Evolutionary conservation across 768 basidiomycete species (phyloP), one percentile per base, ranked within the genome.

Genomic region (Kwoniella sp.): DNA sequence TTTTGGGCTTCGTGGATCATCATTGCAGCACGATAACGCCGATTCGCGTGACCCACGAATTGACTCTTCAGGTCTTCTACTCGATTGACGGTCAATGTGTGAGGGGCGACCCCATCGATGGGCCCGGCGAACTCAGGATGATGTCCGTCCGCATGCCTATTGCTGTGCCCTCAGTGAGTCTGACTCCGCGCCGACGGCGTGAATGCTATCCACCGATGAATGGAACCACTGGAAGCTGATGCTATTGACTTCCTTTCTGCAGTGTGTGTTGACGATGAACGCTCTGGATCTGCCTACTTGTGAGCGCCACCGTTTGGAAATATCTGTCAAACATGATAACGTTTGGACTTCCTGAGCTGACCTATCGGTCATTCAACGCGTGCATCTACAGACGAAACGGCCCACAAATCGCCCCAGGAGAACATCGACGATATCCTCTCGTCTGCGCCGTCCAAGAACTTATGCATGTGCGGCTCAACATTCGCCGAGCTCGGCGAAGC

Each of bases 71-170:
- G 34, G 67, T 80, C 20, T 77, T 75, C 60, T 80, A 77, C 59
- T 77, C 79, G 13, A 61, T 80, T 4, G 66, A 80, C 9, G 77
- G 75, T 4, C 65, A 73, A 47, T 58, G 53, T 28, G 67, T 75
- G 0, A 26, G 41, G 12, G 75, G 74, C 2, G 34, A 53, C 20
- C 66, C 71, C 1, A 55, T 77, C 0, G 50, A 73, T 23, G 72
- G 73, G 52, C 76, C 78, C 12, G 79, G 79, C 23, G 77, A 78
- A 55, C 61, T 78, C 45, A n/a, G 74, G 23, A 73, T 75, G 73
- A 72, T 80, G 70, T 51, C 63, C 28, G 61, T 78, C 28, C 75
- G 63, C 26, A 66, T 73, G 38, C 69, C 72, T 1, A 61, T 75
- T n/a, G 55, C 55, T 5, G 55, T 80, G 26, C 77, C 79, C 30